These are phyloP conservation scores for Fusarium odoratissimum DNA, from an alignment of 2,329 filamentous ascomycete genomes.

Conservation along the genomic window DNA sequence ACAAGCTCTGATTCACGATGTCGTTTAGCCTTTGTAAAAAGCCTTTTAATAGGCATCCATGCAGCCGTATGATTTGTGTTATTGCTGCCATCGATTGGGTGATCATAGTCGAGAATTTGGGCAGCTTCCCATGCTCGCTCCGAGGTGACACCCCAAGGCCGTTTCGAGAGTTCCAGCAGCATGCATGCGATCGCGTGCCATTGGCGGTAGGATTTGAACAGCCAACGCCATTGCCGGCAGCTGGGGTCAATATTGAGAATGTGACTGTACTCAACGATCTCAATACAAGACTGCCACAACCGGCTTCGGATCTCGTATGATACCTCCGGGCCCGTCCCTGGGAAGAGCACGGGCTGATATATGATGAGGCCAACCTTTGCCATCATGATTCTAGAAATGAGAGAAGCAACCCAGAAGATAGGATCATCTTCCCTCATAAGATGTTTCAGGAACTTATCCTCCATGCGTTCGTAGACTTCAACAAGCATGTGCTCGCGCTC, in stretches of 20 bases:
- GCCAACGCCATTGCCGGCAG: conserved; percentile 36
- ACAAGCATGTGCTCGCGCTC: conserved; percentile 36
- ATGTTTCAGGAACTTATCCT: conserved; percentile 35
- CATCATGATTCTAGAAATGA: conserved; percentile 33
- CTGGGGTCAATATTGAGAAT: conserved; percentile 35
- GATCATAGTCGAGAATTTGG: conserved; percentile 36
- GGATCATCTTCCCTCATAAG: conserved; percentile 30
- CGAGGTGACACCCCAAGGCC: conserved; percentile 32
- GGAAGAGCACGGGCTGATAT: conserved; percentile 35
- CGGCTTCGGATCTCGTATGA: conserved; percentile 31
- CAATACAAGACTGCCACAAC: conserved; percentile 37
- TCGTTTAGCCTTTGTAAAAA: conserved; percentile 31
- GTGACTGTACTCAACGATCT: conserved; percentile 36
- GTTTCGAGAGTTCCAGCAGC: conserved; percentile 31
- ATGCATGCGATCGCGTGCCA: conserved; percentile 39
- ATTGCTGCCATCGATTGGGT: conserved; percentile 26
- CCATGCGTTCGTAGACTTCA: conserved; percentile 37
- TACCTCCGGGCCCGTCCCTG: conserved; percentile 28
- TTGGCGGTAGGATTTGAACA: conserved; percentile 31
- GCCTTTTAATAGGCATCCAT: conserved; percentile 36
- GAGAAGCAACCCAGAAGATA: conserved; percentile 35
- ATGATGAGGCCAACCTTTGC: conserved; percentile 35
- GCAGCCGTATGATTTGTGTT: conserved; percentile 32
- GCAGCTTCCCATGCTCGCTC: conserved; percentile 38
- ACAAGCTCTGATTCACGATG: conserved; percentile 28